Evolutionary conservation across 306 rosid species (phyloP).

Genomic region (Boehmeria nivea): DNA sequence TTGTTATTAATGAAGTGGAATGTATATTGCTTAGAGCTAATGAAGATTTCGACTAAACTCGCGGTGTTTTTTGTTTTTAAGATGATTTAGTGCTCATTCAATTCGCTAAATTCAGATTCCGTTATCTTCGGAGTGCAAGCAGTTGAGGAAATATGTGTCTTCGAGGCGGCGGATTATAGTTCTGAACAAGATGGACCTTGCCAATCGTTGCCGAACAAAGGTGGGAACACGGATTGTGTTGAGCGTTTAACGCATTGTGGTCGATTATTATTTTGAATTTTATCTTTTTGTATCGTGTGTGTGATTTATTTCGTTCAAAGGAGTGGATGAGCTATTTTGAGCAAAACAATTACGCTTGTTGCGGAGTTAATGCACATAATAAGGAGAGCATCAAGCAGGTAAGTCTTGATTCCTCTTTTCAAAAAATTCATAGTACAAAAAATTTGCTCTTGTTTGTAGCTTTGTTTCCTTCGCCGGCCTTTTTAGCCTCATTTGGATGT

Average conservation of each 20-base stretch:
- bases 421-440: no score
- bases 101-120: constrained; percentile 53
- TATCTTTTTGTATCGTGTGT: background rate
- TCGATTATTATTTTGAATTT: background rate
- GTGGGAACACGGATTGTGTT: constrained; percentile 19
- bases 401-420: constrained; percentile 16
- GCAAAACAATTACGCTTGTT: constrained; percentile 41
- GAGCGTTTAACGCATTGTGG: background rate
- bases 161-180: constrained; percentile 39
- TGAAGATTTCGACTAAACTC: background rate
- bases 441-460: no score
- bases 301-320: constrained; percentile 23
- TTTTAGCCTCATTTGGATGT: background rate
- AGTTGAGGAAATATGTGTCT: constrained; percentile 24
- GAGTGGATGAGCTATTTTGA: constrained; percentile 61
- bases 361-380: constrained; percentile 79
- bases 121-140: constrained; percentile 45
- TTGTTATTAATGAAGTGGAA: background rate
- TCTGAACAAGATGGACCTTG: constrained; percentile 81
- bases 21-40: background rate
- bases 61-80: background rate
- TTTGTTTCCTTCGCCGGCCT: no score
- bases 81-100: no score
- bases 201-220: constrained; percentile 42
- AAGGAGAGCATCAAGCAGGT: constrained; percentile 71